Base-by-base conservation (phyloP, 495 filamentous ascomycete genomes). In the Penicillium canescens region DNA sequence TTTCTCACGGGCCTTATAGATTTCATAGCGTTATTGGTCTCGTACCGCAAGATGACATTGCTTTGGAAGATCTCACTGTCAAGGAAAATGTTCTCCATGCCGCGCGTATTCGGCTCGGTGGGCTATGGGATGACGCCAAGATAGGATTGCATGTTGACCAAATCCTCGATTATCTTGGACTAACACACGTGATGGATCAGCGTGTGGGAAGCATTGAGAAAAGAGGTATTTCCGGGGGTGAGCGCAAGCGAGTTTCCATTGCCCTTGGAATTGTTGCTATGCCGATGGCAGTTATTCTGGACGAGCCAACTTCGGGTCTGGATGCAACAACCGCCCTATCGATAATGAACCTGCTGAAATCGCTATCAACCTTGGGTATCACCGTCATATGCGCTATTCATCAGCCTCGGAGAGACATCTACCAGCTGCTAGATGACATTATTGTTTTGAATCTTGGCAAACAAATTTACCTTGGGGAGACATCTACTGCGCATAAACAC, bases 301-400 rank as follows among this genome's bases (percentile, higher is more conserved):
- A 91, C 62, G 90, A 92, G 69, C 82, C 78, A 34, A 90, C 88
- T 3, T 80, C 89, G 42, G 88, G 89, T 18, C 74, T 91, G n/a
- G 88, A 92, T 59, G 85, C 86, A 8, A 84, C 81, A 13, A 90
- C 87, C 0, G 88, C 88, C 0, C 77, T 90, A 23, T 84, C 88
- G 8, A 46, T 59, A 26, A 57, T 75, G 52, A 86, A 85, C 59
- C 85, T 83, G 3, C 76, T 90, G 37, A 78, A 86, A 8, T 76
- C 86, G 24, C 76, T 88, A 61, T 88, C 86, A 13, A 80, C 86
- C 57, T 72, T 88, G 36, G 87, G 87, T 74, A 75, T 85, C 64
- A 86, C 80, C 2, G 82, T 81, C 35, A 88, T 86, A 1, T 87
- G 89, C 46, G 85, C 87, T 16, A 86, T 90, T 4, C 90, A 89